Evolutionary conservation across 2,329 filamentous ascomycete species (phyloP), one percentile per base, ranked within the genome.

Genomic region (Ascocoryne sarcoides): DNA sequence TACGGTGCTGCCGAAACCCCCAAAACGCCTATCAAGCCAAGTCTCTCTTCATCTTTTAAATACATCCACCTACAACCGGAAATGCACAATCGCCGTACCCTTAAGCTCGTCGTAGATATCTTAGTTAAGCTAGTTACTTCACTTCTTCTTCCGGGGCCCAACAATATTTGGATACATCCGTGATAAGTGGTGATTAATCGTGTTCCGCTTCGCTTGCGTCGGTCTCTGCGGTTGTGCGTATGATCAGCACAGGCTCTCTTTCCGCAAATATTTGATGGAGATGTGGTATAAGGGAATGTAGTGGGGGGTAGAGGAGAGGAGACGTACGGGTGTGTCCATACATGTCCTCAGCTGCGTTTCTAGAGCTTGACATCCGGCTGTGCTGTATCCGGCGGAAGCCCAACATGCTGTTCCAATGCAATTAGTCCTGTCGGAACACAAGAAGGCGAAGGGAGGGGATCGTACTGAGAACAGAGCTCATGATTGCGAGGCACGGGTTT

Each of bases 151-250:
- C 74, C 79, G 68, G 50, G 79, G 73, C 57, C 82, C 73, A 66
- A 81, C 75, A 69, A 93, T 69, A 61, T 81, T 77, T 10, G 79
- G 77, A 55, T 82, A 84, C 68, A 84, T 75, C 56, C 92, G 77
- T 51, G 76, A 75, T 32, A 96, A 69, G 62, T 95, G 89, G 70
- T 89, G 89, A 67, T 96, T 96, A 75, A 96, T 88, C 49, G 75
- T 78, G 62, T 79, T 90, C 68, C 81, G 86, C 60, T 76, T 75
- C 49, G 65, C 61, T 40, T 65, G 62, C 48, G 63, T 62, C 35
- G 71, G 63, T 70, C 70, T 76, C 77, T 81, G 43, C 12, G 28
- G 2, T 16, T 2, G 9, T 23, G 4, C 4, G 29, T 41, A 8
- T 28, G 5, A 34, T 12, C 10, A 35, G 32, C 4, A 35, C 17